Evolutionary conservation across 2,329 filamentous ascomycete genomes (phyloP).

Genomic region (Meredithiella fracta): DNA sequence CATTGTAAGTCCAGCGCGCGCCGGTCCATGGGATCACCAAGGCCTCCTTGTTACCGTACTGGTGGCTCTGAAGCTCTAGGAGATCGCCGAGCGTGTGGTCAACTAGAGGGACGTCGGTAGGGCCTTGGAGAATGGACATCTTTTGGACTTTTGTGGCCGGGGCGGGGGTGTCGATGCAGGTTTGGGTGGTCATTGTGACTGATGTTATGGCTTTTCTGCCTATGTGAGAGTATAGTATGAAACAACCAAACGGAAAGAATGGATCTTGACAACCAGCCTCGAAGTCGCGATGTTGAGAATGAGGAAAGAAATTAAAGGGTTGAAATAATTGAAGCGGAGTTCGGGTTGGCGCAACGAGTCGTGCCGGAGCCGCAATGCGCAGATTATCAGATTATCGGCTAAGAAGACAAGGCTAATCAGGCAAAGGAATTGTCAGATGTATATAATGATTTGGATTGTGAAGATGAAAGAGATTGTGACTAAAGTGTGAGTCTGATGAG

Average conservation of each 20-base stretch:
- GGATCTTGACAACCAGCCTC: background rate
- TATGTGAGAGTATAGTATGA: background rate
- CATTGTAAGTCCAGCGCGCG: conserved; percentile 54
- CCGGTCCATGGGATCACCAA: conserved; percentile 62
- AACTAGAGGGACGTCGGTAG: conserved; percentile 50
- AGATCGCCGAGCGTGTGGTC: conserved; percentile 58
- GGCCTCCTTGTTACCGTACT: conserved; percentile 49
- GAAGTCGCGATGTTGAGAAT: background rate
- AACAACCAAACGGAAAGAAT: background rate
- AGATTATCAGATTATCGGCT: background rate
- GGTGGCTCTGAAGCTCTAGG: conserved; percentile 51
- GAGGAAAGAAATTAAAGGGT: background rate
- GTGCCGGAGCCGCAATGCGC: background rate
- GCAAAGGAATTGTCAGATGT: too few species aligned
- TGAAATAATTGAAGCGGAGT: background rate
- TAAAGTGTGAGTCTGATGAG: too few species aligned
- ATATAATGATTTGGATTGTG: too few species aligned
- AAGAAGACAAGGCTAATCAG: background rate
- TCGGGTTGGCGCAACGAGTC: background rate
- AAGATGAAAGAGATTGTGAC: too few species aligned
- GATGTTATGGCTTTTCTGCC: background rate
- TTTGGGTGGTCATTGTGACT: conserved; percentile 12
- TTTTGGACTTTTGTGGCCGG: conserved; percentile 22
- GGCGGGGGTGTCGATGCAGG: conserved; percentile 18
- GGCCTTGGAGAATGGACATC: conserved; percentile 49